Evolutionary conservation across 495 filamentous ascomycete genomes (phyloP), one percentile per base, ranked within the genome.

Genomic region (Trichoderma parareesei): DNA sequence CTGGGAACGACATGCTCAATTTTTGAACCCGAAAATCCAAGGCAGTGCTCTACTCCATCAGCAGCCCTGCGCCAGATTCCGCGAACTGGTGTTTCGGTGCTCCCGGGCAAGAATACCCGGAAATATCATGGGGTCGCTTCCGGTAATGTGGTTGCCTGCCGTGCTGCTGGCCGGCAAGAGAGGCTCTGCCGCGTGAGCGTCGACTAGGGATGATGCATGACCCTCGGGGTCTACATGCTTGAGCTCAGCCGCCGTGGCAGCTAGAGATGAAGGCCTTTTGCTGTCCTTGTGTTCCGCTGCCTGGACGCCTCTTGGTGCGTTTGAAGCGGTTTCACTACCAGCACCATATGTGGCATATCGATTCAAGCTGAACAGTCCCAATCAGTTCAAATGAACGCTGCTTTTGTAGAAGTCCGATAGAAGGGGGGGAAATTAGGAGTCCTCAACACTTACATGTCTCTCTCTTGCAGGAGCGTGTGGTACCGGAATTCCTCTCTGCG

Each of bases 401-500:
- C 27, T 1, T 27, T 27, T 27, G 27, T 27, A 2, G 1, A 27
- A 27, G 27, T 27, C 4, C 8, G 53, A 57, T 18, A 37, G 53
- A 37, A 57, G 3, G 53, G 37, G 27, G 38, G 9, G 11, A 33
- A 1, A 55, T 43, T 38, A 13, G 42, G 60, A n/a, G 35, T 2
- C 59, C 35, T 70, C 43, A 4, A 60, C 65, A 75, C 87, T 78
- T 73, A 95, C 94, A 97, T 89, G 64, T 84, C 81, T 64, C 90
- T 77, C 76, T 98, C 93, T 71, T 92, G 87, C 46, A 86, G 71
- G 70, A 92, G 77, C 2, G 93, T 97, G 66, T 93, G 85, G 67
- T 97, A 84, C 43, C 95, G 82, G 71, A 92, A 98, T 60, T 87
- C 88, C 74, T 94, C 90, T 65, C 94, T 83, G 59, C 97, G 89